Evolutionary conservation across 2,329 filamentous ascomycete genomes (phyloP).

Genomic region (Xylariaceae sp.): DNA sequence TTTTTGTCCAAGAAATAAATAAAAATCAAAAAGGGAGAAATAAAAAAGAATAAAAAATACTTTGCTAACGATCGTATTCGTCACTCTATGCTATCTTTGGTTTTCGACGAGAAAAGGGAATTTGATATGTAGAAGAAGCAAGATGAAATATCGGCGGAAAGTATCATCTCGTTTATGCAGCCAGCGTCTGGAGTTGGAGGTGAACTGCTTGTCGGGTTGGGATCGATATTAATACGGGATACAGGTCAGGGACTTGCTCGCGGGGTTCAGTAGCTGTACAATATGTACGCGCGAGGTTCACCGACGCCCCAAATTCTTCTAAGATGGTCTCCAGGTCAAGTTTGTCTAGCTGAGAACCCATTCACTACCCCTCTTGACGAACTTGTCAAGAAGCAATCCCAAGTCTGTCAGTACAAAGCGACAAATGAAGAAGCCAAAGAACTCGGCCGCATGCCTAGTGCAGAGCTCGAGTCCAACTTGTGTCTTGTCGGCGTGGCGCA

Average conservation of each 20-base stretch:
- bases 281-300: neutral
- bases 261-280: neutral
- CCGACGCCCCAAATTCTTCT: neutral
- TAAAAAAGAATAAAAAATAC: neutral
- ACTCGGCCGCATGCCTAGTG: slow-evolving; percentile 89
- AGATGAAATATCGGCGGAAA: neutral
- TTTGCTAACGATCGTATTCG: slow-evolving; percentile 3
- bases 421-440: slow-evolving; percentile 95
- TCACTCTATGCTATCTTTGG: neutral
- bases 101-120: neutral
- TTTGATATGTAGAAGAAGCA: slow-evolving; percentile 9
- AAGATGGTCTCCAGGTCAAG: neutral
- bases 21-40: too few species aligned
- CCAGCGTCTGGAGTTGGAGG: neutral
- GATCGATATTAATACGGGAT: neutral
- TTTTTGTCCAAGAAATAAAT: neutral
- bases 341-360: slow-evolving; percentile 57
- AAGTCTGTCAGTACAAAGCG: slow-evolving; percentile 89
- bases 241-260: neutral
- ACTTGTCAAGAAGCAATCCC: slow-evolving; percentile 84
- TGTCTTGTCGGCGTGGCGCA: slow-evolving; percentile 86
- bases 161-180: slow-evolving; percentile 2
- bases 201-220: neutral
- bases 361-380: slow-evolving; percentile 91
- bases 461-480: slow-evolving; percentile 93